Base-by-base conservation (phyloP, 1,284 basidiomycete species). In the Trichosporon inkin region DNA sequence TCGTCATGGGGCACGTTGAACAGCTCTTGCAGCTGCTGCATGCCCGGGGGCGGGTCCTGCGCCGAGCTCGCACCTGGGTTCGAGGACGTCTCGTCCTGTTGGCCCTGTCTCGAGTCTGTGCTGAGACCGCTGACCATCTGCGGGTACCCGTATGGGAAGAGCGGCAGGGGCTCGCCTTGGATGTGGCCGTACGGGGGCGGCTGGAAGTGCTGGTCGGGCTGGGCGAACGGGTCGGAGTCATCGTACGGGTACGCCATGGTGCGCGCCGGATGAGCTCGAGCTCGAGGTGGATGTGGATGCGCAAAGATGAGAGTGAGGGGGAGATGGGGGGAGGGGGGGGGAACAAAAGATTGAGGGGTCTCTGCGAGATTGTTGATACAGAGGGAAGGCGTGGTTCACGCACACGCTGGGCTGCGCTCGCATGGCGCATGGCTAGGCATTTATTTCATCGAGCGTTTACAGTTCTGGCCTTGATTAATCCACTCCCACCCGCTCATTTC, bases 191-290 rank as follows among this genome's bases (percentile, higher is more conserved):
- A 49, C 6, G 44, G 44, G 6, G 44, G 44, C 8, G 44, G 44
- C 16, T 22, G 44, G 44, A 49, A 49, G 44, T 56, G 55, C 35
- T 41, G 28, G 14, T 56, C 47, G 16, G 56, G 59, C n/a, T 34
- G 57, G 52, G 54, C 37, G 17, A 38, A 59, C 19, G 53, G 56
- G 17, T 60, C 44, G 16, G 44, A 28, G 22, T 49, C 41, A 34
- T 38, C 57, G 40, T 54, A 53, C 53, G 54, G 40, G 57, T 59
- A 59, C 28, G 57, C 57, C 57, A 59, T 59, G 22, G 35, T 54
- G 53, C 17, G 14, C 6, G 53, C 20, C 1, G 17, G 19, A 16
- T 36, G 51, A 11, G 6, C 34, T n/a, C 28, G 40, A n/a, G 38
- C 28, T 24, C n/a, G n/a, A n/a, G n/a, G 8, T 17, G 40, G 40